These are phyloP conservation scores for Aspergillus unguis DNA, from an alignment of 2,329 filamentous ascomycete genomes.

Conservation along the genomic window DNA sequence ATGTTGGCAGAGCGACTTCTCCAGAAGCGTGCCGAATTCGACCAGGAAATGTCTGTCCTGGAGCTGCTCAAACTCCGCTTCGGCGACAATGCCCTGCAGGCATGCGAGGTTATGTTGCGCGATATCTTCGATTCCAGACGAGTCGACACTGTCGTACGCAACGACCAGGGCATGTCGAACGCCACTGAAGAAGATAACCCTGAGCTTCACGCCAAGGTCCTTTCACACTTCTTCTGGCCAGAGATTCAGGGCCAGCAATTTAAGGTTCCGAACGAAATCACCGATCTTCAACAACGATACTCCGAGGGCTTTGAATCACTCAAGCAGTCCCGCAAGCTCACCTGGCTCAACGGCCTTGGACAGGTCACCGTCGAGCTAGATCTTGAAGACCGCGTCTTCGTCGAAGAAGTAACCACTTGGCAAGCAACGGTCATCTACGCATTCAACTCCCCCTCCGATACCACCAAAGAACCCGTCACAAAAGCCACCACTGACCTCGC, in stretches of 20 bases:
- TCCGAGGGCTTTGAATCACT: constrained; percentile 71
- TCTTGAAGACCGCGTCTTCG: constrained; percentile 72
- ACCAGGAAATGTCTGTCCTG: constrained; percentile 78
- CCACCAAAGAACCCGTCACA: constrained; percentile 36
- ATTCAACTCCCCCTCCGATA: constrained; percentile 56
- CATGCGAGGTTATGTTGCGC: constrained; percentile 95
- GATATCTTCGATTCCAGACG: constrained; percentile 81
- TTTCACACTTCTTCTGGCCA: constrained; percentile 94
- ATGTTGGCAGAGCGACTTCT: constrained; percentile 81
- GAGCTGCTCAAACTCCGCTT: constrained; percentile 85
- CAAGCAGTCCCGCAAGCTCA: constrained; percentile 80
- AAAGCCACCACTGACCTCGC: constrained; percentile 46
- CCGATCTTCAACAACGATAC: constrained; percentile 65
- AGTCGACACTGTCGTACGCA: constrained; percentile 66
- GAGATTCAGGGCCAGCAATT: constrained; percentile 59
- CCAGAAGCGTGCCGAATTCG: constrained; percentile 63
- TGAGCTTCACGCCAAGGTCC: constrained; percentile 73
- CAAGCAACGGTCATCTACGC: constrained; percentile 85
- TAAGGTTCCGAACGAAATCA: constrained; percentile 44
- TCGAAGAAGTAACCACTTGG: constrained; percentile 71
- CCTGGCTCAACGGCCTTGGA: constrained; percentile 81
- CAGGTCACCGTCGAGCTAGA: constrained; percentile 77
- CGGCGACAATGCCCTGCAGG: constrained; percentile 79
- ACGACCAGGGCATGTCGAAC: constrained; percentile 42
- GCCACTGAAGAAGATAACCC: constrained; percentile 28